Evolutionary conservation across 768 basidiomycete genomes (phyloP).

Genomic region (Sarcodon sp.): DNA sequence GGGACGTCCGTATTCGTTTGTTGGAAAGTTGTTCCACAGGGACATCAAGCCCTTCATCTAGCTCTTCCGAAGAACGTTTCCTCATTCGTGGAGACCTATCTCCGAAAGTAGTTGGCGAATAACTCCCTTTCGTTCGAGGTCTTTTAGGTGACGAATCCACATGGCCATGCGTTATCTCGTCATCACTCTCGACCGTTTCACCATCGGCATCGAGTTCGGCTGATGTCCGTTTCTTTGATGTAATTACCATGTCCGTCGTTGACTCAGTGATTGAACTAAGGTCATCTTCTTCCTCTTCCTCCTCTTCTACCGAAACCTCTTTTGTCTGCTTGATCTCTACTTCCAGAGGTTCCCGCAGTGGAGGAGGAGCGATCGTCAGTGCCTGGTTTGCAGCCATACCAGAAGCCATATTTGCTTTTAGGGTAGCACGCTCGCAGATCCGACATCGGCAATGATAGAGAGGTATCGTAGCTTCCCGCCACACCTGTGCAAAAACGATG

Average conservation of each 20-base stretch:
- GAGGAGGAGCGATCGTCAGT: constrained; percentile 1
- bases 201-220: constrained; percentile 22
- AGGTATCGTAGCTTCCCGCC: constrained; percentile 64
- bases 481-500: constrained; percentile 29
- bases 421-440: constrained; percentile 61
- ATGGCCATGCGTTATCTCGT: neutral
- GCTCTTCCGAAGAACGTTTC: constrained; percentile 6
- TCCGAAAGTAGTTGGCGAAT: neutral
- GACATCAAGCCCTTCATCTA: constrained; percentile 1
- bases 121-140: no score
- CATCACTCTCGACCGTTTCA: constrained; percentile 1
- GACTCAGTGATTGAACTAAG: constrained; percentile 8
- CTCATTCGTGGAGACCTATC: constrained; percentile 1
- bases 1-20: no score
- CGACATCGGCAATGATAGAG: constrained; percentile 60
- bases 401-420: constrained; percentile 31
- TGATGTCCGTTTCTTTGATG: constrained; percentile 22
- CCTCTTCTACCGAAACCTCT: constrained; percentile 16
- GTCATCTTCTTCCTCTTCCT: constrained; percentile 17
- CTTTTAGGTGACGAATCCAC: no score
- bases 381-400: constrained; percentile 17
- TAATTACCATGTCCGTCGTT: constrained; percentile 6
- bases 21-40: neutral
- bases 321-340: neutral
- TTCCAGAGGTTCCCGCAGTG: constrained; percentile 1